Base-by-base conservation (phyloP, 805 yeast genomes). In the Saturnispora diversa region DNA sequence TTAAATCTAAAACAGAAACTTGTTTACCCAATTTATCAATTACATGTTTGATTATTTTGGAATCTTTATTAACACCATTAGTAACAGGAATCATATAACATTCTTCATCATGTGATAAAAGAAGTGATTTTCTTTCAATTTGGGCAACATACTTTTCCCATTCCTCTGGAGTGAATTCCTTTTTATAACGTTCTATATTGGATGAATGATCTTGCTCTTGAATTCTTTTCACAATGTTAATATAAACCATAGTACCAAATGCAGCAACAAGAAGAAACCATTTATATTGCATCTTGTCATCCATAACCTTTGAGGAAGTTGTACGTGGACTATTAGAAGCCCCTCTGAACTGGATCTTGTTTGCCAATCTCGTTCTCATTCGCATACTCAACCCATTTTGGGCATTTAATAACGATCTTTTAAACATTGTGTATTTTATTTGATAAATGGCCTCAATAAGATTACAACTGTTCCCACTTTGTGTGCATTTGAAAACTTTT, bases 1-100 rank as follows among this genome's bases (percentile, higher is more conserved):
- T 55, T 6, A 85, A 75, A 44, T 79, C 77, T 13, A 81, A 60
- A 20, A 71, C 56, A 29, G 66, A 54, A 17, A 37, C 38, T 3
- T 45, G 43, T 7, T 37, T 33, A 17, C 49, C 47, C 11, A 57
- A 36, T 20, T 35, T 43, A 4, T 43, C 42, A 6, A 38, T 37
- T 6, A 51, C 37, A 8, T 47, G 39, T n/a, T 37, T 35, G 17
- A 50, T 45, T 4, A 44, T 42, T 6, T 29, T 39, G n/a, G 42
- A 37, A 7, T 20, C 20, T n/a, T 49, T 37, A 2, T 49, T 45
- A 22, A 35, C 34, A n/a, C 39, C 37, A 21, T 21, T 6, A 4
- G 53, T 56, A 38, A 37, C 49, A 12, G 65, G 64, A 22, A 59
- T 54, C 11, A 60, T 41, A 33, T 51, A 60, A 37, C 59, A 56